These are phyloP conservation scores for Ceratocystiopsis minuta DNA, from an alignment of 2,329 filamentous ascomycete genomes.

Conservation along the genomic window DNA sequence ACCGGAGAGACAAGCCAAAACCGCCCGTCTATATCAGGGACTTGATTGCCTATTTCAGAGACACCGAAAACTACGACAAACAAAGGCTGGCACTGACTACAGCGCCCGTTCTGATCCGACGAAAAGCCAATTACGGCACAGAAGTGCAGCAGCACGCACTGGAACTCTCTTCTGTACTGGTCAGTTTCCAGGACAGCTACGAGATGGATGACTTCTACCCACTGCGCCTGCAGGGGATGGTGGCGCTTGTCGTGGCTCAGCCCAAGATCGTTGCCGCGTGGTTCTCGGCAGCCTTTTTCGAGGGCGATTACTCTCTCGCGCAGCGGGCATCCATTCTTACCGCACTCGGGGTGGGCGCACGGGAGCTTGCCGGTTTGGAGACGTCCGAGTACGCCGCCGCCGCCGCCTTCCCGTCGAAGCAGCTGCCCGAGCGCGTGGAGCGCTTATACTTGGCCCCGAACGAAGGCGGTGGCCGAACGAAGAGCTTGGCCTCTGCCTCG, in stretches of 20 bases:
- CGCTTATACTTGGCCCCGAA: conserved; percentile 39
- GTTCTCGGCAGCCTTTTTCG: conserved; percentile 73
- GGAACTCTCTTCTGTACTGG: conserved; percentile 58
- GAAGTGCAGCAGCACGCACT: conserved; percentile 74
- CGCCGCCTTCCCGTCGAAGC: conserved; percentile 60
- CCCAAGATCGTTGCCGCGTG: conserved; percentile 65
- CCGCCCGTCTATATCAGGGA: conserved; percentile 85
- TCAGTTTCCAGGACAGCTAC: conserved; percentile 71
- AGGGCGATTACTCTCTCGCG: conserved; percentile 75
- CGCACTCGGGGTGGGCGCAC: conserved; percentile 61
- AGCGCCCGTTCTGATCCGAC: conserved; percentile 63
- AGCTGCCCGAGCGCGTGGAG: conserved; percentile 56
- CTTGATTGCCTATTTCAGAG: conserved; percentile 58
- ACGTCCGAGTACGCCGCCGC: conserved; percentile 30
- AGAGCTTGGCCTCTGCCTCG: conserved; percentile 1
- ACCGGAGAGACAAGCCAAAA: conserved; percentile 64
- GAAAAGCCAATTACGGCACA: conserved; percentile 74
- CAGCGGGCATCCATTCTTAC: conserved; percentile 72
- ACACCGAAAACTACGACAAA: conserved; percentile 68
- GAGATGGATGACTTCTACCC: conserved; percentile 64
- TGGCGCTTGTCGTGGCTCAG: conserved; percentile 61
- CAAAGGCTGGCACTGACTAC: conserved; percentile 64
- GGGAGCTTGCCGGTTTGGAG: conserved; percentile 69
- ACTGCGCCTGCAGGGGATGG: conserved; percentile 59
- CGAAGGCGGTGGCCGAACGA: conserved; percentile 7